Evolutionary conservation across 2,329 filamentous ascomycete species (phyloP).

Genomic region (Didymella arachidicola): DNA sequence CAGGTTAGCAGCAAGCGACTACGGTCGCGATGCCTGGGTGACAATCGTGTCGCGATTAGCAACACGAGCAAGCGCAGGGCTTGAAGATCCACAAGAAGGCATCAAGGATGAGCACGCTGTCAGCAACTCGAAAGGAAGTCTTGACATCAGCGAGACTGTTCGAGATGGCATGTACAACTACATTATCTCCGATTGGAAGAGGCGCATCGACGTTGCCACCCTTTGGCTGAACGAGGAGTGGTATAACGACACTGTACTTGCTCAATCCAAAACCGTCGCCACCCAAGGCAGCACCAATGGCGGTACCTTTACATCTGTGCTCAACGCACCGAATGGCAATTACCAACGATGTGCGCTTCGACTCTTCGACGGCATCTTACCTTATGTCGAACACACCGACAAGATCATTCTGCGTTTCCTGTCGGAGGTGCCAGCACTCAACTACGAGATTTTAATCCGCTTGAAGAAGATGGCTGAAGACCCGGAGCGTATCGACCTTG

Average conservation of each 20-base stretch:
- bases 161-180: constrained; percentile 84
- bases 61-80: constrained; percentile 75
- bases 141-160: constrained; percentile 71
- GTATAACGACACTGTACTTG: constrained; percentile 82
- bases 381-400: constrained; percentile 90
- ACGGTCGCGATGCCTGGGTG: constrained; percentile 89
- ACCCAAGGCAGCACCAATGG: constrained; percentile 55
- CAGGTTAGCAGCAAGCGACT: constrained; percentile 81
- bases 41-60: constrained; percentile 86
- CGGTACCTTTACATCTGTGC: constrained; percentile 44
- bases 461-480: constrained; percentile 71
- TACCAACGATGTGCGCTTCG: constrained; percentile 82
- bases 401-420: constrained; percentile 90
- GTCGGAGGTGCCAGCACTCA: constrained; percentile 87
- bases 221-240: constrained; percentile 97
- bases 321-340: constrained; percentile 54
- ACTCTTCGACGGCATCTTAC: constrained; percentile 86
- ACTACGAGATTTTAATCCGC: constrained; percentile 72
- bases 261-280: constrained; percentile 42
- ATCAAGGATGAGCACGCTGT: constrained; percentile 65
- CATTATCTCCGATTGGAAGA: constrained; percentile 89
- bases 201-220: constrained; percentile 87
- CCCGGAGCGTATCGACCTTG: constrained; percentile 68
- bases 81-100: constrained; percentile 72
- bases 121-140: constrained; percentile 36